These are phyloP conservation scores for Ramaria sp. DNA, from an alignment of 768 basidiomycete species.

Conservation along the genomic window DNA sequence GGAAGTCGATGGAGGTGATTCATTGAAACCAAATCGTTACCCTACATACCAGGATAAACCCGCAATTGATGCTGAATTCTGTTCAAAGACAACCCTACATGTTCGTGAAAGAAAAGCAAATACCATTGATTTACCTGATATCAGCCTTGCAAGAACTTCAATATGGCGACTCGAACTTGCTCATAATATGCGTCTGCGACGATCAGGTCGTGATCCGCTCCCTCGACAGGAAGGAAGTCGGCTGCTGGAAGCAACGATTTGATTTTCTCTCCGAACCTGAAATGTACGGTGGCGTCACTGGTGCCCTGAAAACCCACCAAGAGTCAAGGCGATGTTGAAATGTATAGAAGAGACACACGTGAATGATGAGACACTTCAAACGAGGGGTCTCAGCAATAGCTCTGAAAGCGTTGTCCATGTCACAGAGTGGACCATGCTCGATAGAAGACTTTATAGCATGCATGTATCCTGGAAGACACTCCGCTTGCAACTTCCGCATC, in stretches of 20 bases:
- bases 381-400: conserved; percentile 9
- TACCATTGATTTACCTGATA: no score
- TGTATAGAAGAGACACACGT: conserved; percentile 1
- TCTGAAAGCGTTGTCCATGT: conserved; percentile 16
- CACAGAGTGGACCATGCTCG: conserved; percentile 17
- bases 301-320: conserved; percentile 10
- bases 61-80: no score
- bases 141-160: conserved; percentile 15
- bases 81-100: no score
- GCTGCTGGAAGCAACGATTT: conserved; percentile 12
- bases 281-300: conserved; percentile 12
- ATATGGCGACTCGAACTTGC: not conserved
- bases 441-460: conserved; percentile 13
- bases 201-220: conserved; percentile 15
- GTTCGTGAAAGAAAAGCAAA: no score
- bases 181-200: conserved; percentile 1
- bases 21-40: no score
- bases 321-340: not conserved
- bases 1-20: no score
- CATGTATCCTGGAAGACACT: conserved; percentile 11
- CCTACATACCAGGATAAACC: no score
- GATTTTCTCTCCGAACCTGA: conserved; percentile 4
- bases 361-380: conserved; percentile 11
- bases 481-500: conserved; percentile 6
- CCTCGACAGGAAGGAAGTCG: conserved; percentile 12